Conservation (phyloP, 192 early-diverging fungal genomes). For the Thamnidium elegans region DNA sequence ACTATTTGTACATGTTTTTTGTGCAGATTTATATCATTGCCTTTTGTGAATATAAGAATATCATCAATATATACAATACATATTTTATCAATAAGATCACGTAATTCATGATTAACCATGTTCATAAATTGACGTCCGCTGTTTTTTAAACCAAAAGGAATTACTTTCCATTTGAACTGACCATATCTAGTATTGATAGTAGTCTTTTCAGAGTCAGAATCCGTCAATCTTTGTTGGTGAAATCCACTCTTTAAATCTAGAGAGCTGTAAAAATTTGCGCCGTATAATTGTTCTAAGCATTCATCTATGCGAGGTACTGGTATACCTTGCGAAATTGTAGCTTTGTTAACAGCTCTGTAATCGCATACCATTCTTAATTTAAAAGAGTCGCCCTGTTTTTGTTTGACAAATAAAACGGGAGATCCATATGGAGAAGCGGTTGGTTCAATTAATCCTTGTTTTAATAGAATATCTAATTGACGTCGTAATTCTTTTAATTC, state of each 20-base stretch:
- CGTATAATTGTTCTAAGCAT: conserved; percentile 34
- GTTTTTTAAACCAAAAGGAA: conserved; percentile 34
- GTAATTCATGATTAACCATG: conserved; percentile 16
- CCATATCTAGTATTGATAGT: conserved; percentile 29
- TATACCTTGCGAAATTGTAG: conserved; percentile 47
- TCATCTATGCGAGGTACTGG: conserved; percentile 52
- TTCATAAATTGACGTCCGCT: background rate
- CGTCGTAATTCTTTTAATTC: background rate
- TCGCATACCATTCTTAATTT: conserved; percentile 45
- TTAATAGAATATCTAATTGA: background rate
- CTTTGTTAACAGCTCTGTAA: conserved; percentile 52
- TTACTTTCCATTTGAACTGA: conserved; percentile 19
- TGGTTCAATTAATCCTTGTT: background rate
- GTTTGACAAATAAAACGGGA: background rate
- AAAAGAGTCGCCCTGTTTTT: background rate
- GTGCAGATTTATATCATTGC: conserved; percentile 22
- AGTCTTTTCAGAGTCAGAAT: conserved; percentile 38
- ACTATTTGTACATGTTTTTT: conserved; percentile 19
- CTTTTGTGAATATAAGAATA: conserved; percentile 38
- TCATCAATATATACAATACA: conserved; percentile 45
- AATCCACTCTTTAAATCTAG: conserved; percentile 45
- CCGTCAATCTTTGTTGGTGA: conserved; percentile 38
- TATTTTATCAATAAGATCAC: conserved; percentile 3
- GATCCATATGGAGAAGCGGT: background rate
- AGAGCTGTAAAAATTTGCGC: conserved; percentile 39